Conservation (phyloP, 139 green algal species). For the Volvox africanus region DNA sequence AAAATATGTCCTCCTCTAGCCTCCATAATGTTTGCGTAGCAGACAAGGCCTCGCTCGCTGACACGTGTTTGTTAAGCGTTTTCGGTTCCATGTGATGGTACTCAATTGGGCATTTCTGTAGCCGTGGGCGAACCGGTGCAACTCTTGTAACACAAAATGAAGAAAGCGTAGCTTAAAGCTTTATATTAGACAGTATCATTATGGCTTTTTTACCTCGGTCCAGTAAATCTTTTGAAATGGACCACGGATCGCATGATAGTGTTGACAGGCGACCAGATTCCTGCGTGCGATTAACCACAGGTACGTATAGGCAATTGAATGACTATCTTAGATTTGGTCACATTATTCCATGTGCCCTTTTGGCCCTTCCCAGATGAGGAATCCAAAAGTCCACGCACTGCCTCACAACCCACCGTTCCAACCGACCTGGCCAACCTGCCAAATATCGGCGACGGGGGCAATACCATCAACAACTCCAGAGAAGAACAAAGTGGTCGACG, state of each 20-base stretch:
- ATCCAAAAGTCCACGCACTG: background rate
- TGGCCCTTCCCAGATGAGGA: background rate
- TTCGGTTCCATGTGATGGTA: no score
- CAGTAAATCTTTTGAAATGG: conserved; percentile 13
- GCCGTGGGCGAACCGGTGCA: no score
- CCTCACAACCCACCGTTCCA: background rate
- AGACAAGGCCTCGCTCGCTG: no score
- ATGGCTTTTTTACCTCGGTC: background rate
- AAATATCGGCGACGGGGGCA: background rate
- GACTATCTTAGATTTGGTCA: no score
- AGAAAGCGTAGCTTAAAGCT: no score
- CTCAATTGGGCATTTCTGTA: no score
- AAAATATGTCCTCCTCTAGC: no score
- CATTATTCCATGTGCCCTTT: background rate
- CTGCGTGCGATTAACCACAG: background rate
- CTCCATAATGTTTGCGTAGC: no score
- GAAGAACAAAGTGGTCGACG: background rate
- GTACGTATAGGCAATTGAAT: background rate
- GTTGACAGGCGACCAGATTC: background rate
- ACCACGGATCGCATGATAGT: background rate
- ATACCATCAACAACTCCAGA: background rate
- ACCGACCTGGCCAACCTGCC: background rate
- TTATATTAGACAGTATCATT: background rate
- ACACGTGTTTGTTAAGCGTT: no score
- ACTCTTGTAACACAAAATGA: no score